Conservation (phyloP, 2,329 filamentous ascomycete species). For the Colletotrichum graminicola region DNA sequence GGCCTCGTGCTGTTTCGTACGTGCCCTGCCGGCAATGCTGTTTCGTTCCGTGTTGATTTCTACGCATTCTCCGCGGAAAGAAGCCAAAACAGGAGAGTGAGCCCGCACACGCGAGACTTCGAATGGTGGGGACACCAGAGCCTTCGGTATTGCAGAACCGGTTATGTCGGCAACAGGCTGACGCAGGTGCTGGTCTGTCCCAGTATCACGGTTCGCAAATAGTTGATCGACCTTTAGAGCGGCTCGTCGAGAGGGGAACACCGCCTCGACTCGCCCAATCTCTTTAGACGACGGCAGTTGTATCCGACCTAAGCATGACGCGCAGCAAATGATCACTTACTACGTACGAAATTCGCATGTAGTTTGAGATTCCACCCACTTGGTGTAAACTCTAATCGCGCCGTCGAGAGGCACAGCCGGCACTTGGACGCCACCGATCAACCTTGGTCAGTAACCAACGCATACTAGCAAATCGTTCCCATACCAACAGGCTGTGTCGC, state of each 20-base stretch:
- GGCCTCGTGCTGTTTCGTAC: slow-evolving; percentile 27
- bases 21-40: slow-evolving; percentile 13
- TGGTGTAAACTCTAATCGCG: background rate
- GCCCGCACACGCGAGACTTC: slow-evolving; percentile 18
- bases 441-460: background rate
- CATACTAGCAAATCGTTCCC: background rate
- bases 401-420: background rate
- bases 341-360: background rate
- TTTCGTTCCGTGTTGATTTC: slow-evolving; percentile 18
- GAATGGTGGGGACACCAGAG: background rate
- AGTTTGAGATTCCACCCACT: background rate
- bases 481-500: background rate
- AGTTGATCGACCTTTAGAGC: background rate
- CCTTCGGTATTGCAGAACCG: slow-evolving; percentile 13
- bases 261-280: background rate
- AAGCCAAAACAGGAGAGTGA: slow-evolving; percentile 5
- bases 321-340: background rate
- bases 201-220: slow-evolving; percentile 9
- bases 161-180: background rate
- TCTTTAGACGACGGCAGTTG: background rate
- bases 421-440: background rate
- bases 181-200: background rate
- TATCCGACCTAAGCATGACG: background rate
- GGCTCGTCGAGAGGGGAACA: background rate
- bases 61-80: slow-evolving; percentile 5